Conservation (phyloP, 140 eudicot genomes). For the Erigeron philadelphicus region DNA sequence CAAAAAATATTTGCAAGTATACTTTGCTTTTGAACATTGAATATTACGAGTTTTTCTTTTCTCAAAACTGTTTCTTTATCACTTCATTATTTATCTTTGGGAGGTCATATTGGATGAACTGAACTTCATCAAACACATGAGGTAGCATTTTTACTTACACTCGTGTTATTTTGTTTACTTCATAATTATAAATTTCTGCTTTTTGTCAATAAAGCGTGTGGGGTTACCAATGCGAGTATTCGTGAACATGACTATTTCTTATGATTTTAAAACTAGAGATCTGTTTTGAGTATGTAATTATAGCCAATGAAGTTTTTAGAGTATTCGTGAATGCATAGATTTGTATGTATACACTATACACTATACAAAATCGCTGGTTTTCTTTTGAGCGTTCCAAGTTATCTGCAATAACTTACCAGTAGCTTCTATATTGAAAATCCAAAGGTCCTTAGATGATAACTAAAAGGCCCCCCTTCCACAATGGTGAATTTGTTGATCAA, state of each 20-base stretch:
- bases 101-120: not conserved
- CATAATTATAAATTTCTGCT: not conserved
- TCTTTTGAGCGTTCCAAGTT: not conserved
- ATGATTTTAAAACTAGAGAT: not conserved
- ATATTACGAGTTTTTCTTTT: not conserved
- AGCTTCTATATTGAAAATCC: not conserved
- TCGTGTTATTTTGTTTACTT: not conserved
- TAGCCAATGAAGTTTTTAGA: not conserved
- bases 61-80: not conserved
- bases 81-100: not conserved
- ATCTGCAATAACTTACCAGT: not conserved
- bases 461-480: not conserved
- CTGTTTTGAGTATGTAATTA: not conserved
- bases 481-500: not conserved
- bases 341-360: not conserved
- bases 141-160: not conserved
- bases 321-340: not conserved
- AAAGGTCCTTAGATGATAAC: not conserved
- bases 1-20: not conserved
- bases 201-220: not conserved
- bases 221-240: not conserved
- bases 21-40: not conserved
- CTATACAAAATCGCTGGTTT: not conserved
- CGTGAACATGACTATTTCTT: not conserved
- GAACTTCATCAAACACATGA: not conserved